Evolutionary conservation across 1,284 basidiomycete genomes (phyloP), one percentile per base, ranked within the genome.

Genomic region (Trichosporon coremiiforme): DNA sequence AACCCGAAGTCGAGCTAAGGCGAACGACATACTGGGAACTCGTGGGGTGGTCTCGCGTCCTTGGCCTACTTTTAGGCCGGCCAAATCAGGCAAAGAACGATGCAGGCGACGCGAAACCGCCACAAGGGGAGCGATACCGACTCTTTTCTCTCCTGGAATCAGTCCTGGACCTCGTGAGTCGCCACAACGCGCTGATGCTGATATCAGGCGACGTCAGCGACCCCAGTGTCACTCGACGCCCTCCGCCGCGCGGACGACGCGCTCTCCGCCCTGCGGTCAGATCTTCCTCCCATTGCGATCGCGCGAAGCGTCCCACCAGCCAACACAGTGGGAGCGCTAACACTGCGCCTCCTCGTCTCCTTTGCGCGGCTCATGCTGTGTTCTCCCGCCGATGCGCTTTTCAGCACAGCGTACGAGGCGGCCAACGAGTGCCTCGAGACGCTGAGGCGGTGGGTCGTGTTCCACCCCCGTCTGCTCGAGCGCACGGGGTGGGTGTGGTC

Each of bases 381-480:
- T 8, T 20, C 47, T 7, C 47, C 47, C 20, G 47, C 47, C 47
- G 47, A 53, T 5, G n/a, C 47, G 20, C 47, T 53, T 20, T 53
- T 53, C 47, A 22, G 47, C 20, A 53, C 47, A 15, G 47, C 47
- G 20, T 53, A 53, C 47, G 47, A 53, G 47, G 47, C 47, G 1
- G 47, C 47, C 2, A 53, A 20, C 20, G 47, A 53, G 6, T 53
- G 47, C 20, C 47, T 53, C 9, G 47, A 22, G 4, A 22, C 47
- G 8, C 47, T 22, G 2, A 22, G 47, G 20, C n/a, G 47, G 6
- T 53, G 47, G 47, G 47, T 53, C 47, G 47, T 53, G 47, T 53
- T 53, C 47, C 47, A 53, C 20, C 47, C 47, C 15, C n/a, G 47
- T 5, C 47, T 53, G 47, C 20, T 53, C 47, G 47, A 53, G 47